Evolutionary conservation across 148 eudicot genomes (phyloP).

Genomic region (Vaccinium corymbosum): DNA sequence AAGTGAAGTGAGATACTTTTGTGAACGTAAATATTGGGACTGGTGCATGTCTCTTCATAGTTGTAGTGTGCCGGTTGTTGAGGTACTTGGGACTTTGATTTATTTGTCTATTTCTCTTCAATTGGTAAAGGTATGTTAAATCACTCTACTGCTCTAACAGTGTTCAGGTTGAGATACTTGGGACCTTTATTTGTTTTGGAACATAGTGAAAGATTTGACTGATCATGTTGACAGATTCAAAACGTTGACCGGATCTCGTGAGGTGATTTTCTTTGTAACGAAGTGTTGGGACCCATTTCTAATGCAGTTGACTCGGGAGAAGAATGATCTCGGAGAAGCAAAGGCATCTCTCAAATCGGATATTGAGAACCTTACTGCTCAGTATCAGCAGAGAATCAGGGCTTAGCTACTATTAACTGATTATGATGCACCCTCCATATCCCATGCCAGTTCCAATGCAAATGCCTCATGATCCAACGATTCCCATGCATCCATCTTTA

Average conservation of each 20-base stretch:
- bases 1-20: too few species aligned
- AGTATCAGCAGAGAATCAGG: slow-evolving; percentile 65
- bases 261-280: slow-evolving; percentile 38
- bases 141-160: too few species aligned
- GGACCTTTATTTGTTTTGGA: too few species aligned
- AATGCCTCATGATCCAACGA: slow-evolving; percentile 44
- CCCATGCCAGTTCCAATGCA: slow-evolving; percentile 62
- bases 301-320: slow-evolving; percentile 74
- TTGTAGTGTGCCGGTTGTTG: too few species aligned
- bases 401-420: slow-evolving; percentile 62
- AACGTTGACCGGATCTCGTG: slow-evolving; percentile 61
- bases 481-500: slow-evolving; percentile 56
- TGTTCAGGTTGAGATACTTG: too few species aligned
- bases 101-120: too few species aligned
- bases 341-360: slow-evolving; percentile 76
- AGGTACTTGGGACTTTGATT: too few species aligned
- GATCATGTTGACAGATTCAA: slow-evolving; percentile 66
- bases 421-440: slow-evolving; percentile 67
- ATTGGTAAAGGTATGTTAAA: too few species aligned
- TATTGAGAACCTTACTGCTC: slow-evolving; percentile 61
- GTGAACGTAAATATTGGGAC: too few species aligned
- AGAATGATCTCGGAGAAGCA: slow-evolving; percentile 81
- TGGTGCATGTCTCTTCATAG: too few species aligned
- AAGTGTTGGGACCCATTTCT: too few species aligned
- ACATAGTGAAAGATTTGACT: slow-evolving; percentile 61